Evolutionary conservation across 768 basidiomycete genomes (phyloP), one percentile per base, ranked within the genome.

Genomic region (Auriscalpium vulgare): DNA sequence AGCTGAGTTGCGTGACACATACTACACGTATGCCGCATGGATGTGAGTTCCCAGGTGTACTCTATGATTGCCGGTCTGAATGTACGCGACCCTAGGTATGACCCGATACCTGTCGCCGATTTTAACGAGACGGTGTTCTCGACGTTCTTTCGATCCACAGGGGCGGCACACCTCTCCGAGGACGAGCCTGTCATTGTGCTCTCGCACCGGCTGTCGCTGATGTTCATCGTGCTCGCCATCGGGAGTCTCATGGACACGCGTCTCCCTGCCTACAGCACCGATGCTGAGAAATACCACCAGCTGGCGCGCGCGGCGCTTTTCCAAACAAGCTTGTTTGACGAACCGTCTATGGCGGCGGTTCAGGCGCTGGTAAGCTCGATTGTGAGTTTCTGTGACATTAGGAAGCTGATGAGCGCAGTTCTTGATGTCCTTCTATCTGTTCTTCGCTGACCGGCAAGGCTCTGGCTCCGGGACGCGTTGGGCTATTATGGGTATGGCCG

Each of bases 401-500:
- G 21, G 9, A 17, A 10, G 16, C 21, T 16, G 17, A 49, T 14
- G 66, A 66, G 63, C 64, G 65, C 60, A 86, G 83, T 67, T 84
- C 34, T 66, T 87, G 51, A 84, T 75, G 71, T 74, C 70, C 48
- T 75, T 74, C 58, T 77, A 68, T 58, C 72, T 75, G 69, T 75
- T 76, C 55, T 62, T 71, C 53, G 69, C 72, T 14, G 71, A 74
- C 56, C 68, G 73, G 58, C 81, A 81, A 48, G 78, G 56, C 23
- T 53, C 37, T 48, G 59, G 56, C 51, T 54, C 48, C 11, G 56
- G 78, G 36, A 78, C 83, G 16, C 74, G 84, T 62, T 87, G 85
- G 85, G 78, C 82, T 9, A 69, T 83, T 53, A 85, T 86, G 83
- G 85, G 85, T 50, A 75, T 87, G 54, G 78, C 80, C n/a, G 81